These are phyloP conservation scores for Hymenoscyphus albidus DNA, from an alignment of 2,329 filamentous ascomycete species.

Conservation along the genomic window DNA sequence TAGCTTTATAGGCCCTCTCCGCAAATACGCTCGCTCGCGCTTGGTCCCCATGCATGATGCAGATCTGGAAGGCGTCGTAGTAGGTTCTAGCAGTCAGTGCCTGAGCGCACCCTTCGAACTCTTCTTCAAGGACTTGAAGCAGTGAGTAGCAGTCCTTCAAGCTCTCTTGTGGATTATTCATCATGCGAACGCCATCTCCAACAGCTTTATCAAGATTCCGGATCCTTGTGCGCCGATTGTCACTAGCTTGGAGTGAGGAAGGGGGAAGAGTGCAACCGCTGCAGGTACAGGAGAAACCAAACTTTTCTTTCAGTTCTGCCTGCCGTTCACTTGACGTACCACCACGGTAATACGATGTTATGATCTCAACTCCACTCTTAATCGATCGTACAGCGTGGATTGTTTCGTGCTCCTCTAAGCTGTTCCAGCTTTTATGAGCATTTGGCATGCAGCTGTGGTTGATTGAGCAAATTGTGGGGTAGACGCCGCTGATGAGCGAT, in stretches of 20 bases:
- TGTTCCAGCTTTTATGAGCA: constrained; percentile 24
- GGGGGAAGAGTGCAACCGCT: constrained; percentile 25
- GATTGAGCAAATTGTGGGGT: constrained; percentile 21
- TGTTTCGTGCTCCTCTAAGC: constrained; percentile 14
- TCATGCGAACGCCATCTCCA: constrained; percentile 27
- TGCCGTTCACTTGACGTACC: constrained; percentile 9
- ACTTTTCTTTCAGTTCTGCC: constrained; percentile 30
- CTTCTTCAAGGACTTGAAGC: constrained; percentile 29
- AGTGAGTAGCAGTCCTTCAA: constrained; percentile 27
- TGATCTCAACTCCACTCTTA: constrained; percentile 25
- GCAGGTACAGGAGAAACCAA: constrained; percentile 36
- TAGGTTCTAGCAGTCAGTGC: constrained; percentile 35
- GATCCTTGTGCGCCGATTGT: constrained; percentile 32
- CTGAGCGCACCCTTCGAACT: constrained; percentile 15
- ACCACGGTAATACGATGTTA: constrained; percentile 21
- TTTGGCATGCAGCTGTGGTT: constrained; percentile 27
- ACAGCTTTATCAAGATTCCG: constrained; percentile 34
- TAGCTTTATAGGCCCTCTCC: constrained; percentile 35
- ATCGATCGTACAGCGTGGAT: constrained; percentile 22
- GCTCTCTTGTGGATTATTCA: constrained; percentile 25
- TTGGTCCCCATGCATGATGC: constrained; percentile 40
- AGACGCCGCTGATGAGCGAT: constrained; percentile 25
- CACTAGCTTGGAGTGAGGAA: constrained; percentile 30
- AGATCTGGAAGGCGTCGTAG: constrained; percentile 42
- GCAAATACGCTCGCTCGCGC: constrained; percentile 42